Conservation (phyloP, 148 eudicot genomes). For the Nepenthes mirabilis region DNA sequence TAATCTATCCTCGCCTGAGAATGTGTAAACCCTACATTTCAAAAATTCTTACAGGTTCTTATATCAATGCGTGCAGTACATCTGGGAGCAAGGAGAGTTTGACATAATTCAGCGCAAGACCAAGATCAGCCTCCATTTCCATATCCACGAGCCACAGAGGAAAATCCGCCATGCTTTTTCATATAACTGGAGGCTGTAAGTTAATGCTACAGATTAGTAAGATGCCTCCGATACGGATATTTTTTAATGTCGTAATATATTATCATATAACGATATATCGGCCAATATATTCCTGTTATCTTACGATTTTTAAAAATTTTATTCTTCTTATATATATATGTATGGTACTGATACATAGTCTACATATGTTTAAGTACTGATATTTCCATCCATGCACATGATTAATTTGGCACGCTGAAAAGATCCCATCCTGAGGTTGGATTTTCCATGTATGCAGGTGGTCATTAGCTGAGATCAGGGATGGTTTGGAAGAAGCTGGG, state of each 20-base stretch:
- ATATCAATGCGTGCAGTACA: conserved; percentile 34
- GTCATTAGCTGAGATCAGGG: conserved; percentile 94
- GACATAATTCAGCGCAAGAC: conserved; percentile 80
- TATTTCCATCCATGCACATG: no score
- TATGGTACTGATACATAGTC: no score
- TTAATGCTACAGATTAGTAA: not conserved
- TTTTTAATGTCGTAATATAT: no score
- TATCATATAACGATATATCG: no score
- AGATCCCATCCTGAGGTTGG: not conserved
- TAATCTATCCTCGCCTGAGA: no score
- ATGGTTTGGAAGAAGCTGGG: conserved; percentile 90
- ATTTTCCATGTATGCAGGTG: conserved; percentile 34
- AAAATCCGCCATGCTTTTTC: conserved; percentile 85
- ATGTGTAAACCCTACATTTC: not conserved
- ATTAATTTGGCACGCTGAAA: no score
- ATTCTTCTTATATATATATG: no score
- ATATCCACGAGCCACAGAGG: conserved; percentile 53
- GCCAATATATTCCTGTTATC: no score
- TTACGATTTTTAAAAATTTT: not conserved
- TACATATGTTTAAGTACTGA: no score
- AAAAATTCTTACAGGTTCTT: not conserved
- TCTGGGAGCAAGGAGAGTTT: conserved; percentile 95
- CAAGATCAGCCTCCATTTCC: conserved; percentile 86
- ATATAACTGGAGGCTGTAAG: conserved; percentile 98
- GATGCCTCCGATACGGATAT: not conserved